phyloP scores from a whole-genome alignment of 1,284 basidiomycete genomes.

The Phellinidium pouzarii region DNA sequence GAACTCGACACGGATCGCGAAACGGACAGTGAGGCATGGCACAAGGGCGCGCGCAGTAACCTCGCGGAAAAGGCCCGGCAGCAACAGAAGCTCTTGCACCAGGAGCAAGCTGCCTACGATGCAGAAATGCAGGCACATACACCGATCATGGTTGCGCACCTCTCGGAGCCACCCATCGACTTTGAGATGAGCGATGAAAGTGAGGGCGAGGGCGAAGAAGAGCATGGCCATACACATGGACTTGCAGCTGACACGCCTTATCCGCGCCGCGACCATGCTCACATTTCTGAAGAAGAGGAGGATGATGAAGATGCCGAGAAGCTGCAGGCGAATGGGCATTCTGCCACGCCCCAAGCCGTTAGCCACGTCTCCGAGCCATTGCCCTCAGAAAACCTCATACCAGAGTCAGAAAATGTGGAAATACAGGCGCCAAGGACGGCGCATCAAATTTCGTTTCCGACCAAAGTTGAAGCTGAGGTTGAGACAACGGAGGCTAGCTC shows the following conservation, averaged over 20 bases:
- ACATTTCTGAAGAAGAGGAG: conserved; percentile 66
- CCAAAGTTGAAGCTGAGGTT: background rate
- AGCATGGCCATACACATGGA: conserved; percentile 25
- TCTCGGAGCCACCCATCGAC: conserved; percentile 56
- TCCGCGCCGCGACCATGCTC: conserved; percentile 34
- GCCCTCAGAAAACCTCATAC: conserved; percentile 5
- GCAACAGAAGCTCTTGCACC: conserved; percentile 40
- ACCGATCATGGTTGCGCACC: conserved; percentile 27
- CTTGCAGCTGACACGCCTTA: conserved; percentile 10
- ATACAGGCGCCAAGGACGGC: conserved; percentile 12
- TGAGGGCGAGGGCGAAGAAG: conserved; percentile 53
- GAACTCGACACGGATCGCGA: conserved; percentile 53
- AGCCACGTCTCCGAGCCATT: conserved; percentile 1
- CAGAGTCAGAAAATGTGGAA: conserved; percentile 7
- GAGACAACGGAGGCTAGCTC: background rate
- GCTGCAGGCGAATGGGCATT: conserved; percentile 11
- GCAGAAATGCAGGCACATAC: conserved; percentile 21
- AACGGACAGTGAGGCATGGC: conserved; percentile 50
- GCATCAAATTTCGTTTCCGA: conserved; percentile 14
- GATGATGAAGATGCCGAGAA: conserved; percentile 30
- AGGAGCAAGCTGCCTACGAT: conserved; percentile 43
- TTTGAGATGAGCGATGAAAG: conserved; percentile 80
- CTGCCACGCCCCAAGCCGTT: conserved; percentile 8
- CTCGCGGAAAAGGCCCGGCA: conserved; percentile 69
- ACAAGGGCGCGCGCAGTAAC: conserved; percentile 57